phyloP scores from a whole-genome alignment of 2,329 filamentous ascomycete genomes.

The Leptographium galeiforme region DNA sequence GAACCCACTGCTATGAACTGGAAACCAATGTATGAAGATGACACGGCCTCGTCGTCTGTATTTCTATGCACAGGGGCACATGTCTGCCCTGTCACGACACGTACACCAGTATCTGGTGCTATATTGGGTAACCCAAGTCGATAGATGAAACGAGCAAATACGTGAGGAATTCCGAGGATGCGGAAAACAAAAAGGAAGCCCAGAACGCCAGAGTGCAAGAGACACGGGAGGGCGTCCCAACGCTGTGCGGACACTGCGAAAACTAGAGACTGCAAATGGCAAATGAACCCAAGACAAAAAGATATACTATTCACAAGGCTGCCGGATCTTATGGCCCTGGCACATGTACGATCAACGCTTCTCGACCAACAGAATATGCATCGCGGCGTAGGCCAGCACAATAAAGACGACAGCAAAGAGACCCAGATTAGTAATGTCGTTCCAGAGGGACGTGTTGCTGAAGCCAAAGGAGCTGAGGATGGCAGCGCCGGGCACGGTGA shows the following conservation, averaged over 20 bases:
- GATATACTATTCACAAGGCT: neutral
- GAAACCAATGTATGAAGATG: neutral
- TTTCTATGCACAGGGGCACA: neutral
- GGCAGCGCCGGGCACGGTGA: slow-evolving; percentile 85
- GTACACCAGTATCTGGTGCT: neutral
- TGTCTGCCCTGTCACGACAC: neutral
- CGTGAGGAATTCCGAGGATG: neutral
- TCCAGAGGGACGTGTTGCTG: slow-evolving; percentile 73
- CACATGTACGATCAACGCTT: slow-evolving; percentile 41
- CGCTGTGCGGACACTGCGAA: neutral
- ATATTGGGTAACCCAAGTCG: neutral
- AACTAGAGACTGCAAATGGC: neutral
- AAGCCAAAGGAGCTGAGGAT: slow-evolving; percentile 95
- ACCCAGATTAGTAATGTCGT: slow-evolving; percentile 67
- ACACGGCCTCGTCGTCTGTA: neutral
- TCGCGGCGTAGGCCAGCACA: slow-evolving; percentile 74
- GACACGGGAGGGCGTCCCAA: neutral
- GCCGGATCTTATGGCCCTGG: neutral
- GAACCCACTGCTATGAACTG: neutral
- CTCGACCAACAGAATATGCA: slow-evolving; percentile 90
- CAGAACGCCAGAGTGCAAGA: neutral
- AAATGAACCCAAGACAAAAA: neutral
- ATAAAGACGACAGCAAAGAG: slow-evolving; percentile 76
- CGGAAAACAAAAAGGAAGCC: neutral
- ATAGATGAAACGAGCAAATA: neutral